These are phyloP conservation scores for thale cress (Arabidopsis thaliana) DNA, from an alignment of 345 rosid genomes.

Conservation along the genomic window TAIR10.1 NC_003071.7:14248501-14249000, in stretches of 20 bases:
- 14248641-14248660: conserved; percentile 21
- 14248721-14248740: conserved; percentile 3
- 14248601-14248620: conserved; percentile 6
- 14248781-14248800: conserved; percentile 86
- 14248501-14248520: conserved; percentile 20
- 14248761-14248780: conserved; percentile 79
- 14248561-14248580: conserved; percentile 5
- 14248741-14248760: conserved; percentile 71
- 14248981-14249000: not conserved
- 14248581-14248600: not conserved
- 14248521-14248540: conserved; percentile 9
- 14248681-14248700: not conserved
- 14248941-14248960: conserved; percentile 10
- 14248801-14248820: not conserved
- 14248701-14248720: conserved; percentile 9
- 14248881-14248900: not conserved
- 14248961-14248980: not conserved
- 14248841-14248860: not conserved
- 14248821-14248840: not conserved
- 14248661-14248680: conserved; percentile 9
- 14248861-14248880: conserved; percentile 2
- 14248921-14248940: not conserved
- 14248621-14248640: not conserved
- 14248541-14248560: conserved; percentile 15
- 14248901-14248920: conserved; percentile 17